Percentiles rank a stretch among this genome's conserved stretches.
These are phyloP conservation scores for Alternaria infectoria DNA, from an alignment of 2,329 filamentous ascomycete genomes.

Conservation along the genomic window DNA sequence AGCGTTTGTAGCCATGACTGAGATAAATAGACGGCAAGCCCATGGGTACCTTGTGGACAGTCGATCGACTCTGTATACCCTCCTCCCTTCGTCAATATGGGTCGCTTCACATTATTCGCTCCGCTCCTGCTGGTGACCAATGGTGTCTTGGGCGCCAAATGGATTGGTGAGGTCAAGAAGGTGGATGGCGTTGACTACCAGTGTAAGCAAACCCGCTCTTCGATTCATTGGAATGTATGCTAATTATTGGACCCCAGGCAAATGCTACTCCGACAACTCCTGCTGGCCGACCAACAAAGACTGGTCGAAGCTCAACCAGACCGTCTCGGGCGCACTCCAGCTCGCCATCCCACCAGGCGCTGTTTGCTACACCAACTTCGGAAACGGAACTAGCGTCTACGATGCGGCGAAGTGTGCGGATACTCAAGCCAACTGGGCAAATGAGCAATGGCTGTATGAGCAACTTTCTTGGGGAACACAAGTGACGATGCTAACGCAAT, in stretches of 20 bases:
- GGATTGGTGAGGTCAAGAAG: conserved; percentile 40
- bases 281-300: conserved; percentile 40
- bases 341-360: conserved; percentile 40
- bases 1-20: background rate
- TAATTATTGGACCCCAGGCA: conserved; percentile 10
- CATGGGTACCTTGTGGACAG: background rate
- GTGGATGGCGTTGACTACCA: conserved; percentile 32
- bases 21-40: conserved; percentile 13
- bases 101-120: conserved; percentile 25
- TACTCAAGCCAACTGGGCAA: conserved; percentile 31
- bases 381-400: conserved; percentile 30
- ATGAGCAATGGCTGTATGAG: conserved; percentile 43
- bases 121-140: conserved; percentile 27
- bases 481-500: background rate
- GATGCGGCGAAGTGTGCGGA: conserved; percentile 36
- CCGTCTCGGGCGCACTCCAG: conserved; percentile 35
- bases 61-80: background rate
- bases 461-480: background rate
- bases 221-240: background rate
- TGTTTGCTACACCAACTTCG: conserved; percentile 34
- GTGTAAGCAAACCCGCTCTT: conserved; percentile 16
- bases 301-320: conserved; percentile 39
- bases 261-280: conserved; percentile 44
- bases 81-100: conserved; percentile 26
- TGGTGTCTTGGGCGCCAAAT: conserved; percentile 24